Evolutionary conservation across 768 basidiomycete species (phyloP), one percentile per base, ranked within the genome.

Genomic region (Mycena epipterygia): DNA sequence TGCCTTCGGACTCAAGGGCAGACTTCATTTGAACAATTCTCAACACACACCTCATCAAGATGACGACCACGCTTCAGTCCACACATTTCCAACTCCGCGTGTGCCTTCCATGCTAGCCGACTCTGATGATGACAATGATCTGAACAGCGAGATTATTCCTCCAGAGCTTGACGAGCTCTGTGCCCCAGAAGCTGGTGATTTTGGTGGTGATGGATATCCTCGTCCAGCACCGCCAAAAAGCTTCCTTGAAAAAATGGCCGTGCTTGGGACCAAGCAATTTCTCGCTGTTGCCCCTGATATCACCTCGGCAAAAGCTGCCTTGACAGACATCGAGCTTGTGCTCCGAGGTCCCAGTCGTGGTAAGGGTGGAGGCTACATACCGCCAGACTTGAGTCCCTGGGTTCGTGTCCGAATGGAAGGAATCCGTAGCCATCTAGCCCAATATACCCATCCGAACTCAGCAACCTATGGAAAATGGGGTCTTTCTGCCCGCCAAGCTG

Each of bases 151-250:
- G 37, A 61, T 52, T 35, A 21, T 61, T 30, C 29, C 51, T n/a
- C 59, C 58, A 5, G 58, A 68, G n/a, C 32, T 61, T 33, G 67
- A 68, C 25, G 67, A 68, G n/a, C 67, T 68, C 27, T 61, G 67
- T 55, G 67, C 39, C 21, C 17, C 29, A 0, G 52, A 68, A 0
- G 51, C 59, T 17, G 67, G 67, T 25, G 17, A 1, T 44, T 68
- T 68, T 35, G 27, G n/a, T 62, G 67, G 67, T 0, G 67, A 68
- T 32, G 67, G 67, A 55, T 68, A 68, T 19, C 67, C 67, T 17
- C 59, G 67, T 53, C 58, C 60, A 23, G 49, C 58, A 27, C 67
- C 67, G 17, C 39, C 58, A 0, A 30, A 39, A 16, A 62, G 27
- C 21, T 61, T 61, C 19, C 1, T 67, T 14, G 46, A 52, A 29